Conservation (phyloP, 2,329 filamentous ascomycete species). For the Pestalotiopsis sp. region DNA sequence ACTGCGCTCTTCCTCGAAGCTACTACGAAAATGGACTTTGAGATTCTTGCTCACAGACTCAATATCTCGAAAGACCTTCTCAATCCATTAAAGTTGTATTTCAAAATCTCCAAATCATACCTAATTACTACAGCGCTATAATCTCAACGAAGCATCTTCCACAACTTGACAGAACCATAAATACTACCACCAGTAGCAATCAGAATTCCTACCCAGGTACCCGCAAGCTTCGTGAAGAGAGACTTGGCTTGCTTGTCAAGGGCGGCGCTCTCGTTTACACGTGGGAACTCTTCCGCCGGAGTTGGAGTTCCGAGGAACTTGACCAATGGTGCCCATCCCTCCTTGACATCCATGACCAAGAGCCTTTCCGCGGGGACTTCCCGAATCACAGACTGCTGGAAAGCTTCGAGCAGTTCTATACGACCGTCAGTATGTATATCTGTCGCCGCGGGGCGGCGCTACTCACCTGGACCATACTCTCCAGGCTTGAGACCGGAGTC, state of each 20-base stretch:
- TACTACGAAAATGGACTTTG: neutral
- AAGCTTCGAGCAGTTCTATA: neutral
- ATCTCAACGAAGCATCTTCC: neutral
- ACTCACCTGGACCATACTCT: neutral
- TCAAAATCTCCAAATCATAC: neutral
- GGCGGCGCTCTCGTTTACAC: constrained; percentile 27
- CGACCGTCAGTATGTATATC: neutral
- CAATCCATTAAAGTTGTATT: neutral
- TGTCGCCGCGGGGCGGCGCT: too few relatives aligned
- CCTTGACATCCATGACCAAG: constrained; percentile 26
- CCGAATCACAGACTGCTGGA: constrained; percentile 17
- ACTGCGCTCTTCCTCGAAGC: too few relatives aligned
- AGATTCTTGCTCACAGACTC: neutral
- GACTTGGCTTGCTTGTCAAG: constrained; percentile 13
- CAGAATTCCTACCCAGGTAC: constrained; percentile 13
- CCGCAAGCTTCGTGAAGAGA: constrained; percentile 5
- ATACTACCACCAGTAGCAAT: neutral
- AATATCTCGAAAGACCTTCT: neutral
- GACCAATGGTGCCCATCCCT: constrained; percentile 37
- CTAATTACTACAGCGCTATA: neutral
- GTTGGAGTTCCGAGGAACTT: constrained; percentile 30
- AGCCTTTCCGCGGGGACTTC: constrained; percentile 24
- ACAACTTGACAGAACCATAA: neutral
- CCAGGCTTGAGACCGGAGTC: neutral
- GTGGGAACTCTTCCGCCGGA: constrained; percentile 31